A percentile compares a stretch with the other conserved stretches of the same genome.
Conservation (phyloP, 805 yeast species). For the Kodamaea hsintzibuensis region DNA sequence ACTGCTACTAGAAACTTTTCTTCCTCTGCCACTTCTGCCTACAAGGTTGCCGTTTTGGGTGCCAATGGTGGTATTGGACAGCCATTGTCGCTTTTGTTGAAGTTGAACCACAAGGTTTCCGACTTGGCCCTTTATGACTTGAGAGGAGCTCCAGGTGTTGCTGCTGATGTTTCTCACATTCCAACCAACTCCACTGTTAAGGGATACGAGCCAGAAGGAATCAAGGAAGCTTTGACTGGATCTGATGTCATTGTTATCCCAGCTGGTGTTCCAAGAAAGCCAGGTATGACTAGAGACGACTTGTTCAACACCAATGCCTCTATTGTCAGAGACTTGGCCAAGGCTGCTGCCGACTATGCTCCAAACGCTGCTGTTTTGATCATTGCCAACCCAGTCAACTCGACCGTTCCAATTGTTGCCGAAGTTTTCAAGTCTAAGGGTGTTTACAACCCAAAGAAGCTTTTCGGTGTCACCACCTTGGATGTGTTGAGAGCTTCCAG, state of each 20-base stretch:
- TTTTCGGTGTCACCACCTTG: conserved; percentile 95
- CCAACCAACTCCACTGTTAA: conserved; percentile 88
- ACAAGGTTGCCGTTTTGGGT: conserved; percentile 75
- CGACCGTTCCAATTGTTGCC: conserved; percentile 95
- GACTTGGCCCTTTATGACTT: conserved; percentile 85
- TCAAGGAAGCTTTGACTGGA: conserved; percentile 68
- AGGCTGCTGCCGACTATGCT: conserved; percentile 75
- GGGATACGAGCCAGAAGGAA: conserved; percentile 84
- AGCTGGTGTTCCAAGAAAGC: conserved; percentile 98
- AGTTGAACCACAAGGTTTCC: conserved; percentile 85
- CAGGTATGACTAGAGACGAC: conserved; percentile 99
- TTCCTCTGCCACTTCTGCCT: conserved; percentile 62
- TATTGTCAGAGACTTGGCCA: conserved; percentile 89
- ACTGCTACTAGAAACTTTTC: conserved; percentile 65
- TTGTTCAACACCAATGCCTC: conserved; percentile 95
- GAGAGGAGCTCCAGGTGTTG: conserved; percentile 94
- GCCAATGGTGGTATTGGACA: conserved; percentile 94
- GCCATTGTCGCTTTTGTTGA: conserved; percentile 79
- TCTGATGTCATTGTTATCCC: conserved; percentile 90
- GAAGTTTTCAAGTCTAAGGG: conserved; percentile 85
- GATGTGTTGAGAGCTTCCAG: conserved; percentile 89
- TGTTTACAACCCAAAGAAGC: conserved; percentile 86
- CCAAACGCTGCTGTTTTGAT: conserved; percentile 83
- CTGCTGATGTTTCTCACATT: conserved; percentile 92
- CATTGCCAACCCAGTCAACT: conserved; percentile 95